Percentiles rank a stretch among this genome's conserved stretches.
Evolutionary conservation across 2,329 filamentous ascomycete genomes (phyloP).

Genomic region (Talaromyces sp.): DNA sequence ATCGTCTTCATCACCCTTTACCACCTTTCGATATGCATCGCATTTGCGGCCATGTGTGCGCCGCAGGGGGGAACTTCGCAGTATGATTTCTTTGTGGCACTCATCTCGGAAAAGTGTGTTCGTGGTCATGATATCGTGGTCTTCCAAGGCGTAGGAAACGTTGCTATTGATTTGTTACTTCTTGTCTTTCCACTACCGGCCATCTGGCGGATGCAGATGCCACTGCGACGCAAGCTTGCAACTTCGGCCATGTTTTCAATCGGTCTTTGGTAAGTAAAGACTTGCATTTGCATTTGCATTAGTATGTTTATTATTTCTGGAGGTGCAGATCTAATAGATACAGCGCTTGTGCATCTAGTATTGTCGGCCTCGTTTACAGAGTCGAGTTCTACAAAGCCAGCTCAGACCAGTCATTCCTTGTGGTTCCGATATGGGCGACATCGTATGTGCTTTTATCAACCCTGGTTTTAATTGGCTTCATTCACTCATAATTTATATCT

Average conservation of each 20-base stretch:
- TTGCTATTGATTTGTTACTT: neutral
- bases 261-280: neutral
- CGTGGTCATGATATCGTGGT: neutral
- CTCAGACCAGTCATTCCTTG: neutral
- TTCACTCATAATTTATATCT: neutral
- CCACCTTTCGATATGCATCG: neutral
- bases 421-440: neutral
- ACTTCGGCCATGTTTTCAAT: neutral
- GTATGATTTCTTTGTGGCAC: neutral
- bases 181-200: neutral
- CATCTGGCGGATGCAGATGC: neutral
- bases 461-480: neutral
- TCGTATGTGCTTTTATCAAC: neutral
- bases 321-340: neutral
- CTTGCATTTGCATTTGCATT: too few relatives aligned
- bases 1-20: neutral
- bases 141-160: neutral
- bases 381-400: neutral
- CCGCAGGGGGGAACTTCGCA: neutral
- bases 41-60: neutral
- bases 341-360: neutral
- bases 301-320: too few relatives aligned
- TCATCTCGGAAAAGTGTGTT: neutral
- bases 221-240: neutral
- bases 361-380: neutral